Conservation (phyloP, 345 rosid genomes). For the Nephelium lappaceum region DNA sequence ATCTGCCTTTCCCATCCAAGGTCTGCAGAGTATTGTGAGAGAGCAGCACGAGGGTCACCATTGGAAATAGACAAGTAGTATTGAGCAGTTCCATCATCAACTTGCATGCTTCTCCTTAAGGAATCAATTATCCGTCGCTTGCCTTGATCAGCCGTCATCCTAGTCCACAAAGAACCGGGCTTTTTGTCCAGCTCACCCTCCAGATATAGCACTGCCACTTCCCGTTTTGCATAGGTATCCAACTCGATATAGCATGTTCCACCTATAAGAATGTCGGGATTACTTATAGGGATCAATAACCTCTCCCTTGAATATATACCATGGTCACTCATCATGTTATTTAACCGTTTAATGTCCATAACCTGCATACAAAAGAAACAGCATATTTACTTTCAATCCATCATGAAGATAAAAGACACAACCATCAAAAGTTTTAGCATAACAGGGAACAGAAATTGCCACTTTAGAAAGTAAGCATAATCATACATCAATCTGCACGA, state of each 20-base stretch:
- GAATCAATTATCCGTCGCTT: slow-evolving; percentile 68
- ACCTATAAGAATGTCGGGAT: slow-evolving; percentile 56
- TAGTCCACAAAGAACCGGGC: slow-evolving; percentile 28
- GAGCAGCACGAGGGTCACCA: slow-evolving; percentile 78
- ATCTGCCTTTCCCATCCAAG: slow-evolving; percentile 69
- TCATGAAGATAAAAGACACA: not conserved
- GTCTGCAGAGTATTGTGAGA: slow-evolving; percentile 71
- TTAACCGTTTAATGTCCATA: slow-evolving; percentile 73
- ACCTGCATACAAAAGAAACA: slow-evolving; percentile 48
- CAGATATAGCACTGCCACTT: slow-evolving; percentile 78
- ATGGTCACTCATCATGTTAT: slow-evolving; percentile 93
- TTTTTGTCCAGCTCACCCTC: slow-evolving; percentile 57
- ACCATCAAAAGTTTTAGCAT: not conserved
- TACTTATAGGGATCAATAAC: slow-evolving; percentile 75
- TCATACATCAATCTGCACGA: not conserved
- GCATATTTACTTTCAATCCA: not conserved
- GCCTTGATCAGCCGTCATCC: slow-evolving; percentile 51
- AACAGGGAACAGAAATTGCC: not conserved
- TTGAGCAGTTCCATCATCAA: slow-evolving; percentile 80
- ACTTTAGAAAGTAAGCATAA: not conserved
- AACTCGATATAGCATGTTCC: slow-evolving; percentile 82
- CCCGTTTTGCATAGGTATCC: slow-evolving; percentile 71
- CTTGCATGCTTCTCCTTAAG: slow-evolving; percentile 86
- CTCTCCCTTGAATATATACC: slow-evolving; percentile 87
- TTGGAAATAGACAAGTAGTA: slow-evolving; percentile 79